Conservation (phyloP, 2,329 filamentous ascomycete species). For the Epichloe elymi region DNA sequence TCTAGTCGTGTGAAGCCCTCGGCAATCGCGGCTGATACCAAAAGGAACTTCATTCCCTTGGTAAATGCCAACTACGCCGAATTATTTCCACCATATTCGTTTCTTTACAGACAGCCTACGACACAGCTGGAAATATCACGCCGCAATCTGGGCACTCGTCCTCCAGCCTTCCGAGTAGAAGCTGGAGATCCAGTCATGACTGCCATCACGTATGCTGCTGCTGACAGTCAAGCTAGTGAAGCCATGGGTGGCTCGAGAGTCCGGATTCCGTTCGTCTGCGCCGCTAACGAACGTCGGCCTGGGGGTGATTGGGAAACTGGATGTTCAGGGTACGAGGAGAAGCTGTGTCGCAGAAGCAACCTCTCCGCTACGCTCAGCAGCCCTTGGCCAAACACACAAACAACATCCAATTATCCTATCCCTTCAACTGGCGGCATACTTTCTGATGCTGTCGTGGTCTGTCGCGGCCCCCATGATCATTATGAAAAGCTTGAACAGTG, state of each 20-base stretch:
- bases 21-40: slow-evolving; percentile 62
- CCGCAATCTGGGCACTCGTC: slow-evolving; percentile 20
- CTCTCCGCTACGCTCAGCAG: slow-evolving; percentile 55
- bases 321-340: slow-evolving; percentile 42
- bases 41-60: slow-evolving; percentile 53
- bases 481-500: slow-evolving; percentile 45
- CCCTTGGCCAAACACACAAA: slow-evolving; percentile 36
- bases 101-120: slow-evolving; percentile 40
- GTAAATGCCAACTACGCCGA: slow-evolving; percentile 43
- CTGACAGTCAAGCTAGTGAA: slow-evolving; percentile 25
- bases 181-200: slow-evolving; percentile 46
- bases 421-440: slow-evolving; percentile 57
- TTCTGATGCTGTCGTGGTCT: slow-evolving; percentile 59
- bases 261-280: slow-evolving; percentile 53
- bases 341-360: slow-evolving; percentile 61
- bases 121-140: slow-evolving; percentile 29
- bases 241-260: slow-evolving; percentile 19
- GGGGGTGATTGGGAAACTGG: slow-evolving; percentile 71
- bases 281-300: slow-evolving; percentile 62
- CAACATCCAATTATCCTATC: slow-evolving; percentile 53
- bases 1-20: slow-evolving; percentile 26
- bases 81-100: slow-evolving; percentile 44
- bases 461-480: slow-evolving; percentile 54
- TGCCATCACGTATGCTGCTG: slow-evolving; percentile 41
- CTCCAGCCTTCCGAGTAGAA: slow-evolving; percentile 37